Base-by-base conservation (phyloP, 768 basidiomycete species). In the Clathrus columnatus region DNA sequence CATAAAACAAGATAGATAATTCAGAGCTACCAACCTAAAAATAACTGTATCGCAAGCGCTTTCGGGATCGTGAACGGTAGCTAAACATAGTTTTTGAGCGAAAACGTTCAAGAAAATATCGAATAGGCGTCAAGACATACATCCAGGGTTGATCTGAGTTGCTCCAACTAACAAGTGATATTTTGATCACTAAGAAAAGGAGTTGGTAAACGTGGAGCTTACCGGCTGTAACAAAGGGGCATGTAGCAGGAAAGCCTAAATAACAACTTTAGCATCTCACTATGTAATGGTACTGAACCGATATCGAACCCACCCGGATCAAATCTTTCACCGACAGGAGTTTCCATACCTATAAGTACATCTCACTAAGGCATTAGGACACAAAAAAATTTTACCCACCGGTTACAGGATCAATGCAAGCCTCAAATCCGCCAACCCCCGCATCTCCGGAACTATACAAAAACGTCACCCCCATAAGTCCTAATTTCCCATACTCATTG, bases 161-260 rank as follows among this genome's bases (percentile, higher is more conserved):
- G 47, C 47, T 0, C 47, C 47, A 18, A 48, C 47, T 17, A 18
- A 18, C n/a, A n/a, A n/a, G n/a, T n/a, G n/a, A n/a, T n/a, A n/a
- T n/a, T n/a, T n/a, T n/a, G n/a, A n/a, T n/a, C n/a, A n/a, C n/a
- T n/a, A n/a, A n/a, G n/a, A n/a, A n/a, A n/a, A n/a, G n/a, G n/a
- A n/a, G n/a, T n/a, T n/a, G n/a, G n/a, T n/a, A n/a, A n/a, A n/a
- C n/a, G n/a, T n/a, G n/a, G n/a, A n/a, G n/a, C n/a, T n/a, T 36
- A 55, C 54, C 67, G 14, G 62, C 54, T n/a, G 63, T 69, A 27
- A 78, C 61, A 55, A 66, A 78, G 21, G 76, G 72, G 50, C 77
- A 77, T 2, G 68, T 67, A 20, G 60, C 68, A 0, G 76, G 76
- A 69, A 76, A 77, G 18, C 46, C 59, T 53, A 2, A 20, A 20